phyloP scores from a whole-genome alignment of 139 green algal genomes.

The Chlorokybus atmophyticus region DNA sequence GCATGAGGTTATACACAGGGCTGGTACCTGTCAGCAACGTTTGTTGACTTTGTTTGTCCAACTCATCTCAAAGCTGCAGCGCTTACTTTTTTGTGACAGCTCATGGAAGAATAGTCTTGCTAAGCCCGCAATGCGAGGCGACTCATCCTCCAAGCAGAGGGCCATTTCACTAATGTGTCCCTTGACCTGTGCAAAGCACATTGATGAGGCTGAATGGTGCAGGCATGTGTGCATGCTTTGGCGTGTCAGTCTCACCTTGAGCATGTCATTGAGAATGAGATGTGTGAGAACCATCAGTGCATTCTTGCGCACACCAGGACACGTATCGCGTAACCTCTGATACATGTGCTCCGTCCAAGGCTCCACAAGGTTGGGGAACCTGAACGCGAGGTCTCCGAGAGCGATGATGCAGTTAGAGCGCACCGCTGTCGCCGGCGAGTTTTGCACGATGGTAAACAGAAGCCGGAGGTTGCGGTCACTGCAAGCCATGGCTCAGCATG shows the following conservation, averaged over 20 bases:
- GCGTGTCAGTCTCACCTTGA: slow-evolving; percentile 47
- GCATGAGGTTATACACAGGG: slow-evolving; percentile 86
- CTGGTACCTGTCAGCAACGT: slow-evolving; percentile 28
- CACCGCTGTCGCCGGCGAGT: slow-evolving; percentile 26
- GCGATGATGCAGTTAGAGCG: slow-evolving; percentile 69
- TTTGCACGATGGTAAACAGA: slow-evolving; percentile 23
- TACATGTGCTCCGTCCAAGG: slow-evolving; percentile 83
- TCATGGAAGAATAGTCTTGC: slow-evolving; percentile 65
- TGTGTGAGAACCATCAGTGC: slow-evolving; percentile 79
- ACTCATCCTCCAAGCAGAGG: slow-evolving; percentile 51
- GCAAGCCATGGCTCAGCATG: too few species aligned
- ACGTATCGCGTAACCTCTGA: slow-evolving; percentile 39
- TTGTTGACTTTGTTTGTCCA: not conserved
- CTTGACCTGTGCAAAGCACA: slow-evolving; percentile 43
- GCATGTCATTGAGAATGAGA: slow-evolving; percentile 92
- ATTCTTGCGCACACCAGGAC: slow-evolving; percentile 45
- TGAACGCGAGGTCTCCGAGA: slow-evolving; percentile 72
- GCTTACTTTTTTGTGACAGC: slow-evolving; percentile 51
- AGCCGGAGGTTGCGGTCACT: slow-evolving; percentile 32
- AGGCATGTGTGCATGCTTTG: not conserved
- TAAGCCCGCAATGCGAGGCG: slow-evolving; percentile 36
- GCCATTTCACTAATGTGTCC: slow-evolving; percentile 73
- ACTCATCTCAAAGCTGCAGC: not conserved
- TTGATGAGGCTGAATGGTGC: not conserved
- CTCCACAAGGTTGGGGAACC: slow-evolving; percentile 85